Conservation (phyloP, 441 rosid genomes). For the Melastoma candidum region DNA sequence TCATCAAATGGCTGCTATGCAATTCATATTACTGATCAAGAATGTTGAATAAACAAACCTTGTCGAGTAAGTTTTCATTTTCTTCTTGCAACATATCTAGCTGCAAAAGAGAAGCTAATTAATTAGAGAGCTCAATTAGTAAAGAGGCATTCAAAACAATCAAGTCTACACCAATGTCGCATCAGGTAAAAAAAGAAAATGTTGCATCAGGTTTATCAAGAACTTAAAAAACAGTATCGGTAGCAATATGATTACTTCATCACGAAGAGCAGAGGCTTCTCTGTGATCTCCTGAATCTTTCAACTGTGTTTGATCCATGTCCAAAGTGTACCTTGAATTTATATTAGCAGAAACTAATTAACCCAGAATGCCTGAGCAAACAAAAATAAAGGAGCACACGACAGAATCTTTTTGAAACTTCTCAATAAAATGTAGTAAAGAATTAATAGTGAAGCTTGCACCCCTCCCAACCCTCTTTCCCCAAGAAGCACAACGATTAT, state of each 20-base stretch:
- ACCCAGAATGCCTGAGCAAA: neutral
- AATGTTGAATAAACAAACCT: conserved; percentile 28
- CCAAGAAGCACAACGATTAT: no score
- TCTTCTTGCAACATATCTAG: conserved; percentile 88
- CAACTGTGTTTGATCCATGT: conserved; percentile 31
- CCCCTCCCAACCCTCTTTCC: no score
- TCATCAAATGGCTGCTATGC: neutral
- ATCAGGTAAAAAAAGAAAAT: conserved; percentile 1
- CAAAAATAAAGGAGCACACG: neutral
- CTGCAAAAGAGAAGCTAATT: conserved; percentile 25
- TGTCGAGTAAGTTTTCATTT: conserved; percentile 50
- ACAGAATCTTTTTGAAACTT: conserved; percentile 8
- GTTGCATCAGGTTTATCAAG: neutral
- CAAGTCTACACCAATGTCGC: neutral
- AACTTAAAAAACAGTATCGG: conserved; percentile 12
- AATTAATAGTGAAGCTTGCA: no score
- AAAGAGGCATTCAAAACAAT: neutral
- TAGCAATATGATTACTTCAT: conserved; percentile 47
- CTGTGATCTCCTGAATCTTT: conserved; percentile 55
- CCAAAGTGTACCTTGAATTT: conserved; percentile 44
- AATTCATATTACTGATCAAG: no score
- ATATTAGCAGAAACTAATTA: conserved; percentile 8
- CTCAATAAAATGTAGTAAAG: conserved; percentile 4
- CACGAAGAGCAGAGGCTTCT: conserved; percentile 93
- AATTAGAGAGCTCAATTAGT: conserved; percentile 17